Conservation (phyloP, 257 asterid species). For the Penstemon eatonii region DNA sequence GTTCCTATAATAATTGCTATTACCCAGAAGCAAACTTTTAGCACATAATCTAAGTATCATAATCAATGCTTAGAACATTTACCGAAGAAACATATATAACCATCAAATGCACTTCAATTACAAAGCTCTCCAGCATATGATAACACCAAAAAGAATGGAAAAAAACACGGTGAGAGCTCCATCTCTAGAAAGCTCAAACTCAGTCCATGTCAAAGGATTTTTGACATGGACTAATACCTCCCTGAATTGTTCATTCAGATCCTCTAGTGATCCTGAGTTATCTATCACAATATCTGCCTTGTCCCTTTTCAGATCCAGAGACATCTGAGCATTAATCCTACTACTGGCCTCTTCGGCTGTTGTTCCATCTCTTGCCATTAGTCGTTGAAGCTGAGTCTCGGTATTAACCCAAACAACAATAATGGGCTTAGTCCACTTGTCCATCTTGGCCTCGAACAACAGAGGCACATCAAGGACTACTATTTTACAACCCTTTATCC, state of each 20-base stretch:
- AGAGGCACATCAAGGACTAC: constrained; percentile 92
- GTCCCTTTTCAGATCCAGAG: constrained; percentile 72
- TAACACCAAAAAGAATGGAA: constrained; percentile 56
- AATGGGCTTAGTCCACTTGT: constrained; percentile 80
- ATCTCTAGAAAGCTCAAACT: constrained; percentile 72
- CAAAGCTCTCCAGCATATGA: constrained; percentile 48
- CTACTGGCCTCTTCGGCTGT: constrained; percentile 68
- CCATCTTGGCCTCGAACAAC: constrained; percentile 87
- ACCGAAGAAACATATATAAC: constrained; percentile 10
- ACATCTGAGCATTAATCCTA: constrained; percentile 83
- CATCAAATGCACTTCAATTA: constrained; percentile 16
- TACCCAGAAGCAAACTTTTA: neutral
- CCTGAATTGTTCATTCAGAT: constrained; percentile 54
- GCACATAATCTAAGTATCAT: neutral
- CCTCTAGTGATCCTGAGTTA: constrained; percentile 70
- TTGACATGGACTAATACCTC: constrained; percentile 53
- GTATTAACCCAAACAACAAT: constrained; percentile 90
- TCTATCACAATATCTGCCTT: constrained; percentile 73
- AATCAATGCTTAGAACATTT: neutral
- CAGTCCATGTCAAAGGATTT: constrained; percentile 81
- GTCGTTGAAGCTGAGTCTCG: constrained; percentile 78
- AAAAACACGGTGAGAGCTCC: constrained; percentile 62
- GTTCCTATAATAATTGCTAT: neutral
- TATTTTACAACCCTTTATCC: constrained; percentile 68
- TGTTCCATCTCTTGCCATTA: constrained; percentile 74